Base-by-base conservation (phyloP, 192 early-diverging fungal species). In the Coemansia sp. region DNA sequence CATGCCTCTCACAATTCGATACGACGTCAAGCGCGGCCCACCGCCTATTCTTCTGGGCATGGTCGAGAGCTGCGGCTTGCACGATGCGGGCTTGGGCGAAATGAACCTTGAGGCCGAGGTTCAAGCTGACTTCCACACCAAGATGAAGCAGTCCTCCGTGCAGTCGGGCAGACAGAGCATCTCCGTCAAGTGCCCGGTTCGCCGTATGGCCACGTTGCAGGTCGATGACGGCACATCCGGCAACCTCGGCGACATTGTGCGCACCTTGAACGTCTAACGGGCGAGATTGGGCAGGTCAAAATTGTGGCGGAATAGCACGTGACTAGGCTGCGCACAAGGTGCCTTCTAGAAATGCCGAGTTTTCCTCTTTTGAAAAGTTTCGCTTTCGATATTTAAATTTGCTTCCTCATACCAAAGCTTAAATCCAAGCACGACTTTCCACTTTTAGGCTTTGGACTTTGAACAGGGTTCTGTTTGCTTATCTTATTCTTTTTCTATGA, bases 41-140 rank as follows among this genome's bases (percentile, higher is more conserved):
- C 77, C 77, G 21, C 67, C 77, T 7, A 70, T 79, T 42, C 71
- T 79, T 1, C 71, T 79, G 33, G 77, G 77, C 56, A 59, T 79
- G 77, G 71, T 79, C 2, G 77, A 79, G 61, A 79, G 77, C 71
- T 79, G 77, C 34, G 77, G 77, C 10, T 59, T 79, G 33, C 77
- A 79, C 26, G 77, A 79, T 59, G 34, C 77, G 6, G 77, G 77
- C 10, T 50, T 74, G 57, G 77, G 77, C 55, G 71, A 79, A 51
- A 79, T 79, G 56, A 79, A 67, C 39, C 71, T 79, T 7, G 77
- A 79, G 33, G 77, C 63, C 3, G 77, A 79, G 42, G 64, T 79
- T 5, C 77, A 79, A 43, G 63, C 77, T 21, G 77, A 79, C 59
- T 70, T 73, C 66, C 77, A 64, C 59, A 79, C 77, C 5, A 79